Conservation (phyloP, 2,329 filamentous ascomycete species). For the Pseudodiploospora longispora region DNA sequence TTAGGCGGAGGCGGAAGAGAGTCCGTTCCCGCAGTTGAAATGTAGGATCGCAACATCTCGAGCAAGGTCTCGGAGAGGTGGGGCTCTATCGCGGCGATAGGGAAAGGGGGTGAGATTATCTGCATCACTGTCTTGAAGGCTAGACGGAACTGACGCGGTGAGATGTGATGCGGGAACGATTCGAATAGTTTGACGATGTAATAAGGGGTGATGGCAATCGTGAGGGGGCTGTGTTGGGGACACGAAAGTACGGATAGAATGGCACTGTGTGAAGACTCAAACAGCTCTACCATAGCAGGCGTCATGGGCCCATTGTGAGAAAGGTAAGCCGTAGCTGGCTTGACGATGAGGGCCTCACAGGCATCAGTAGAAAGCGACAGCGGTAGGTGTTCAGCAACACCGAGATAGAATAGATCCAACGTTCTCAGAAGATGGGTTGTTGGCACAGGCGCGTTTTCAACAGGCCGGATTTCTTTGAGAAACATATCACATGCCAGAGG, state of each 20-base stretch:
- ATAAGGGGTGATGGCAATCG: slow-evolving; percentile 65
- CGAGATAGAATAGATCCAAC: slow-evolving; percentile 83
- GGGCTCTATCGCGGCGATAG: slow-evolving; percentile 63
- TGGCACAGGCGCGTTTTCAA: slow-evolving; percentile 22
- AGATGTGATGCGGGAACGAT: slow-evolving; percentile 71
- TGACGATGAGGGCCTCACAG: slow-evolving; percentile 66
- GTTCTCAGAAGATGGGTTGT: slow-evolving; percentile 49
- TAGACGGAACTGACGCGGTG: slow-evolving; percentile 76
- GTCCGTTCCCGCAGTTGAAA: slow-evolving; percentile 41
- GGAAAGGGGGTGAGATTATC: slow-evolving; percentile 72
- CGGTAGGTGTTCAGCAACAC: slow-evolving; percentile 76
- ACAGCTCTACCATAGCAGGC: slow-evolving; percentile 50
- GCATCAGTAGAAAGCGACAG: slow-evolving; percentile 56
- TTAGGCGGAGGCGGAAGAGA: slow-evolving; percentile 33
- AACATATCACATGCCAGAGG: slow-evolving; percentile 58
- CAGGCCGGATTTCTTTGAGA: slow-evolving; percentile 50
- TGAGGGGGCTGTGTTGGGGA: slow-evolving; percentile 65
- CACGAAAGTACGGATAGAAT: slow-evolving; percentile 73
- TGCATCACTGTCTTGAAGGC: slow-evolving; percentile 81
- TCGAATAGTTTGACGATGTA: slow-evolving; percentile 76
- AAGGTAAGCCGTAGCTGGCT: slow-evolving; percentile 68
- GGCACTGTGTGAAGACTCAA: slow-evolving; percentile 80
- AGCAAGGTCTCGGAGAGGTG: slow-evolving; percentile 72
- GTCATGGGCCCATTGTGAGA: slow-evolving; percentile 35
- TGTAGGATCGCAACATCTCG: slow-evolving; percentile 62